Evolutionary conservation across 768 basidiomycete genomes (phyloP), one percentile per base, ranked within the genome.

Genomic region (Trametes coccinea): DNA sequence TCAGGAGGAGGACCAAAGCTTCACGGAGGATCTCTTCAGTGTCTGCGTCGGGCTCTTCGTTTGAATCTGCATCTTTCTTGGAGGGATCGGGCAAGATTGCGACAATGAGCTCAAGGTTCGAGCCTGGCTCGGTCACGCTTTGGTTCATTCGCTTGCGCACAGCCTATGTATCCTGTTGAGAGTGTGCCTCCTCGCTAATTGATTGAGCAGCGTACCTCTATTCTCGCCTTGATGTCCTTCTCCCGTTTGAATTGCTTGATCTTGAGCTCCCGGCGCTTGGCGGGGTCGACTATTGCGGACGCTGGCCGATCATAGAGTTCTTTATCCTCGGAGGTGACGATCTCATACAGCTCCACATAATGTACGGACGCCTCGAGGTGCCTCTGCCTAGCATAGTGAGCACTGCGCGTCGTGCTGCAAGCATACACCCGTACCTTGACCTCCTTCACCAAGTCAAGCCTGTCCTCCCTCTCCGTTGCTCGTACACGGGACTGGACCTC

Each of bases 161-260:
- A 45, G 76, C 74, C 86, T 87, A 63, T n/a, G 6, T 0, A 5
- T 34, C 11, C 31, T 51, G 43, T 34, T 16, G 52, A 33, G 51
- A 33, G 44, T 48, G 7, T 22, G 37, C 50, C 39, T 60, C 46
- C 11, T 33, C 34, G 4, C 44, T 39, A n/a, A 33, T 9, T 1
- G 29, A 9, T 40, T 30, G 29, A 11, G 70, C 75, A 14, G 41
- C 41, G 50, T 56, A 91, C 93, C 75, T 93, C 83, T 30, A 98
- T 84, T 59, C 82, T 82, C 17, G 75, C 74, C 56, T 85, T 83
- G 31, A 98, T 74, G 39, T 90, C 89, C 73, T 92, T 95, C 74
- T 96, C 94, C 59, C 84, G 83, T 73, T 88, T 87, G 73, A 86
- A 98, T 71, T 95, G 95, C 62, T 84, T 87, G 64, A 99, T 97